A percentile compares a stretch with the other conserved stretches of the same genome.
Evolutionary conservation across 1,284 basidiomycete species (phyloP).

Genomic region (Trichosporon sp.): DNA sequence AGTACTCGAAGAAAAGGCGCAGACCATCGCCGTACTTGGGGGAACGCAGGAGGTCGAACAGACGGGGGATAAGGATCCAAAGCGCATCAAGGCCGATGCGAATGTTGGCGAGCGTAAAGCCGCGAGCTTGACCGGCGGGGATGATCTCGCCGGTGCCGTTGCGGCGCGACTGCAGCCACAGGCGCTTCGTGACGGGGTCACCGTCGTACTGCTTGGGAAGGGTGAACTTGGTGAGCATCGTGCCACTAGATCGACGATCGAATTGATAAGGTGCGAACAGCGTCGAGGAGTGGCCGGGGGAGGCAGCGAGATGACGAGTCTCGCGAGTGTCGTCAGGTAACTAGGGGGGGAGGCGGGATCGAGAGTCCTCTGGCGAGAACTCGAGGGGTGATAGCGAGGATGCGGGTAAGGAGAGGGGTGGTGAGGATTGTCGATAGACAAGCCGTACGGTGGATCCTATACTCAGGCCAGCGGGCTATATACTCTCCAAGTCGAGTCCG

Average conservation of each 20-base stretch:
- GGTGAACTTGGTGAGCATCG: background rate
- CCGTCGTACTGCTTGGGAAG: background rate
- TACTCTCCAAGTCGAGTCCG: background rate
- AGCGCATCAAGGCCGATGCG: background rate
- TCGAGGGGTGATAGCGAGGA: background rate
- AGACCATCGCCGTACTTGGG: background rate
- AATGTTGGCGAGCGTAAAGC: background rate
- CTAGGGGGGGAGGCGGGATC: background rate
- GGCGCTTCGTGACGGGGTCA: background rate
- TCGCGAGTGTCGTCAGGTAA: background rate
- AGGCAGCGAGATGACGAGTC: background rate
- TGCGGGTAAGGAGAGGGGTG: background rate
- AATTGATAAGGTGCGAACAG: too few relatives aligned
- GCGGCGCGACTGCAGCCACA: conserved; percentile 2
- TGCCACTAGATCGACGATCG: too few relatives aligned
- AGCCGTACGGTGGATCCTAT: background rate
- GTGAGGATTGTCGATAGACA: background rate
- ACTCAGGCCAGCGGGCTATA: background rate
- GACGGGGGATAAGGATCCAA: background rate
- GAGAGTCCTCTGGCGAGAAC: background rate
- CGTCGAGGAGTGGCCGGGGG: too few relatives aligned
- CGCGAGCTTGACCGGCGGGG: background rate
- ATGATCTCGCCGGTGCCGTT: background rate
- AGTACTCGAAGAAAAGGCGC: background rate
- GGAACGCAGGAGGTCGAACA: background rate